Evolutionary conservation across 2,329 filamentous ascomycete species (phyloP).

Genomic region (Monilinia vaccinii-corymbosi): DNA sequence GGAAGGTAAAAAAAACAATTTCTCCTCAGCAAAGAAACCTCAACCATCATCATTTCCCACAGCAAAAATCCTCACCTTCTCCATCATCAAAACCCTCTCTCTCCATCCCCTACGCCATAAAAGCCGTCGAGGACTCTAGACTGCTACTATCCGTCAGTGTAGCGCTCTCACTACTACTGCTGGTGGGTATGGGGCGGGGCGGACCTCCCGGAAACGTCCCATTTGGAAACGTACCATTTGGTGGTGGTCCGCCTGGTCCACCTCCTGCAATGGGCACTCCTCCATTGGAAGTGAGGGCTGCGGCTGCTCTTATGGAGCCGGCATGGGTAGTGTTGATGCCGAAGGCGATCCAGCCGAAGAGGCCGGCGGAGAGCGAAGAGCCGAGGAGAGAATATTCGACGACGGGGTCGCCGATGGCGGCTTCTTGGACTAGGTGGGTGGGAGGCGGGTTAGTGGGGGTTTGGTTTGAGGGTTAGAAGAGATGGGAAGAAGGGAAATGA

Average conservation of each 20-base stretch:
- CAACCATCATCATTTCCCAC: too few species aligned
- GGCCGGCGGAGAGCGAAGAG: slow-evolving; percentile 36
- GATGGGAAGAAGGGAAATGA: not conserved
- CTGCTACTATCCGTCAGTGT: not conserved
- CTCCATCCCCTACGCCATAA: not conserved
- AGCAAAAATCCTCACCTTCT: too few species aligned
- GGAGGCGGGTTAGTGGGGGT: not conserved
- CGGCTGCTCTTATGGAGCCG: not conserved
- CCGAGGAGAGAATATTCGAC: slow-evolving; percentile 45
- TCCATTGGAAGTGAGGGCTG: not conserved
- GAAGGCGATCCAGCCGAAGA: slow-evolving; percentile 41
- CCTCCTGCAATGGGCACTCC: not conserved
- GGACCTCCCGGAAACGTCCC: not conserved
- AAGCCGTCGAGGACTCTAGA: not conserved
- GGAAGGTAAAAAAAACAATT: not conserved
- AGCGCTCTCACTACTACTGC: not conserved
- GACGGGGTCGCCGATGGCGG: slow-evolving; percentile 35
- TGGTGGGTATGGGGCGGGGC: not conserved
- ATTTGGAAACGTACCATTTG: slow-evolving; percentile 3
- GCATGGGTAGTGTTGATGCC: slow-evolving; percentile 32
- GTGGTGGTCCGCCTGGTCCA: not conserved
- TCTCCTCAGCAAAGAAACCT: not conserved
- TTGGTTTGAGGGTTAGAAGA: not conserved
- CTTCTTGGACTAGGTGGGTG: not conserved
- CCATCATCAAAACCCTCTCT: not conserved